These are phyloP conservation scores for Acanthamoeba healyi DNA, from an alignment of 208 protist genomes.

Conservation along the genomic window DNA sequence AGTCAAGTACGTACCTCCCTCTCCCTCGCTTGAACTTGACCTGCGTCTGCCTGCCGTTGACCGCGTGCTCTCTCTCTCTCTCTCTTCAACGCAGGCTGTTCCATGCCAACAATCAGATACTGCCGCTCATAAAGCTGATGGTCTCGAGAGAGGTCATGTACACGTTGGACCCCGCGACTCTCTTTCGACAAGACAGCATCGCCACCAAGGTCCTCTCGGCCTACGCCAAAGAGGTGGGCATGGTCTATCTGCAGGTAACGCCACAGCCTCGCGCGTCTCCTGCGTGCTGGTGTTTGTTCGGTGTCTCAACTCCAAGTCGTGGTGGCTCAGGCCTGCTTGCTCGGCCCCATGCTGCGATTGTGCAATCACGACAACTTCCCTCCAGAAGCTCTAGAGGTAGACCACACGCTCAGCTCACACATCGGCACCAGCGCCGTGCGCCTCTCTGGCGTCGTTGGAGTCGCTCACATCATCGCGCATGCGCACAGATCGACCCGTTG, in stretches of 20 bases:
- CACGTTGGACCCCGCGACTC: conserved; percentile 13
- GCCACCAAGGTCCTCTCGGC: conserved; percentile 47
- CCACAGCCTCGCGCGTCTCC: too few species aligned
- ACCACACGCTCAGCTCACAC: background rate
- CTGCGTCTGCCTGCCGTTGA: too few species aligned
- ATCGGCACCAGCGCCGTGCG: too few species aligned
- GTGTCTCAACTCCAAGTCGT: too few species aligned
- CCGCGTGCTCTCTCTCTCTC: background rate
- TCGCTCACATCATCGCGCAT: too few species aligned
- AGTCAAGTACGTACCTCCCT: background rate
- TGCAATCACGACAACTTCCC: background rate
- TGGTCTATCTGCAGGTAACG: background rate
- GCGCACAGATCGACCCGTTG: background rate
- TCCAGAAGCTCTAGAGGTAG: background rate
- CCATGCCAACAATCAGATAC: background rate
- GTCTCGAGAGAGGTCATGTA: background rate
- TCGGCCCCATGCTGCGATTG: background rate
- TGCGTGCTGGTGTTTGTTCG: too few species aligned
- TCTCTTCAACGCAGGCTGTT: background rate
- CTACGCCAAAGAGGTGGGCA: conserved; percentile 17
- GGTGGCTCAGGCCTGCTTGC: background rate
- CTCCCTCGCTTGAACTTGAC: background rate
- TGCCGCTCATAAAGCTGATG: background rate
- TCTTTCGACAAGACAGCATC: conserved; percentile 31
- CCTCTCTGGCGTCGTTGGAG: too few species aligned